A percentile compares a stretch with the other conserved stretches of the same genome.
Evolutionary conservation across 106 monocot genomes (phyloP).

Genomic region (Dioscorea zingiberensis): DNA sequence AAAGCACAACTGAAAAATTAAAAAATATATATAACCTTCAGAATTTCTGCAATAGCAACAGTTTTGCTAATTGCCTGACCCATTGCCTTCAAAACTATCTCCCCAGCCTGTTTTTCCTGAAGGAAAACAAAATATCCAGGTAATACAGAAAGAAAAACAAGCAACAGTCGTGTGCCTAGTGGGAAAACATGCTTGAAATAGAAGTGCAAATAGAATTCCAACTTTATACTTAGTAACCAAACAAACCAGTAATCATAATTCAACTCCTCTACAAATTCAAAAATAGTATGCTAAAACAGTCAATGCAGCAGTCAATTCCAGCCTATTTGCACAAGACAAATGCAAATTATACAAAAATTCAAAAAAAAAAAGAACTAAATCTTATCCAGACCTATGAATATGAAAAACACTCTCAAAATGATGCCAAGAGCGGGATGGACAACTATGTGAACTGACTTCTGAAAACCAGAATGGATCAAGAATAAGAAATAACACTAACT

Average conservation of each 20-base stretch:
- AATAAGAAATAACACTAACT: no score
- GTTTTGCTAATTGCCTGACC: slow-evolving; percentile 95
- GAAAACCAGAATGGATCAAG: no score
- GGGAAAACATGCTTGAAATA: neutral
- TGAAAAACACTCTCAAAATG: no score
- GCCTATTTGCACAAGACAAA: no score
- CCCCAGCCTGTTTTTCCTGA: slow-evolving; percentile 59
- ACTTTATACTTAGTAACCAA: neutral
- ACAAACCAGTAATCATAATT: neutral
- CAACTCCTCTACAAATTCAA: neutral
- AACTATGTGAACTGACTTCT: no score
- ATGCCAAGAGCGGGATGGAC: no score
- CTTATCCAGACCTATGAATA: neutral
- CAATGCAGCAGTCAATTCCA: neutral
- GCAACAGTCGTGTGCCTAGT: no score
- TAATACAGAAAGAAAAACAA: neutral
- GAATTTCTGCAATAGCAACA: slow-evolving; percentile 82
- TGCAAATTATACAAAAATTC: no score
- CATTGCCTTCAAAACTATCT: slow-evolving; percentile 92
- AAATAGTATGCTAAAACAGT: neutral
- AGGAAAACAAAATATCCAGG: neutral
- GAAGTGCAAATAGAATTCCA: neutral
- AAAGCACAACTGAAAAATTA: neutral
- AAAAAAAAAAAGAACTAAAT: neutral
- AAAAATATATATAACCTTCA: slow-evolving; percentile 50